A percentile compares a stretch with the other conserved stretches of the same genome.
Evolutionary conservation across 441 rosid genomes (phyloP).

Genomic region (Hypseocharis bilobata): DNA sequence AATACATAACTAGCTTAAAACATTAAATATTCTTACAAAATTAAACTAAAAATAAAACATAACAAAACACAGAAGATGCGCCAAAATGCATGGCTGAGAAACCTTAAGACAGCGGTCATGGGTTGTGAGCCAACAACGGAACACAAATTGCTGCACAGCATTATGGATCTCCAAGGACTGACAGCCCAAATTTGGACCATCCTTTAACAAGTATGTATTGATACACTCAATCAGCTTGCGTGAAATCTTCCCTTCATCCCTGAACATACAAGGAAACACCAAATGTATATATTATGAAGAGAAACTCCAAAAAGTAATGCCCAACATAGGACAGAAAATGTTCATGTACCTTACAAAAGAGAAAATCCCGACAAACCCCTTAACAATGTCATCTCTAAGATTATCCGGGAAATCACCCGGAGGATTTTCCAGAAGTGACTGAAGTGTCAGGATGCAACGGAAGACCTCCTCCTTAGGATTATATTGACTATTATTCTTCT

Average conservation of each 20-base stretch:
- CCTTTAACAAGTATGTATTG: slow-evolving; percentile 64
- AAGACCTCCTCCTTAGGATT: slow-evolving; percentile 69
- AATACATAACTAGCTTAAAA: not conserved
- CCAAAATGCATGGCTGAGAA: slow-evolving; percentile 7
- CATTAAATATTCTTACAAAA: slow-evolving; percentile 1
- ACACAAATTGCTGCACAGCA: slow-evolving; percentile 52
- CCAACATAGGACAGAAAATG: slow-evolving; percentile 8
- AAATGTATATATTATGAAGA: slow-evolving; percentile 15
- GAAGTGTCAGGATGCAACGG: slow-evolving; percentile 56
- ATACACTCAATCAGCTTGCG: slow-evolving; percentile 88
- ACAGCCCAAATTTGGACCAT: slow-evolving; percentile 77
- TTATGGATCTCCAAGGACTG: slow-evolving; percentile 59
- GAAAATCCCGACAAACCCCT: slow-evolving; percentile 64
- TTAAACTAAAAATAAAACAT: slow-evolving; percentile 6
- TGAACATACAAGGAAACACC: slow-evolving; percentile 28
- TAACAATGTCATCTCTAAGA: slow-evolving; percentile 54
- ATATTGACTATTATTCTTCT: slow-evolving; percentile 39
- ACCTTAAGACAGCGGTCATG: slow-evolving; percentile 82
- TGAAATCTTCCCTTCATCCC: slow-evolving; percentile 87
- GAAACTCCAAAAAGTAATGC: slow-evolving; percentile 14
- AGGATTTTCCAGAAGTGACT: slow-evolving; percentile 73
- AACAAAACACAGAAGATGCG: slow-evolving; percentile 13
- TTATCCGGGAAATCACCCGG: slow-evolving; percentile 77
- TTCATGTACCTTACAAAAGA: slow-evolving; percentile 49
- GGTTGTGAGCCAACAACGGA: slow-evolving; percentile 63